These are phyloP conservation scores for Chaetoceros muelleri DNA, from an alignment of 108 stramenopile species.

Conservation along the genomic window DNA sequence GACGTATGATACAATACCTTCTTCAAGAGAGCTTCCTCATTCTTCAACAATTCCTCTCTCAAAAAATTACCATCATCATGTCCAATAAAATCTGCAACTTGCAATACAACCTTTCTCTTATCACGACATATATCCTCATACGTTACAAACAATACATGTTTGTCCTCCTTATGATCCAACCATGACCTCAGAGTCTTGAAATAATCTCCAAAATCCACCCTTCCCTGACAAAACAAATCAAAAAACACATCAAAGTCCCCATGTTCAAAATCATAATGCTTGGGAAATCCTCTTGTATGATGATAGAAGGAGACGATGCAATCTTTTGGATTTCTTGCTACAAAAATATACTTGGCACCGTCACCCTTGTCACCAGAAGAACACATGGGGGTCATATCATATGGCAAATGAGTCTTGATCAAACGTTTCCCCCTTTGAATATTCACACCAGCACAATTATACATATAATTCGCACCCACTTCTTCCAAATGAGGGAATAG, in stretches of 20 bases:
- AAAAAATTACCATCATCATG: conserved; percentile 11
- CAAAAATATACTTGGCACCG: conserved; percentile 34
- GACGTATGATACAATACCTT: conserved; percentile 35
- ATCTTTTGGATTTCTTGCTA: conserved; percentile 42
- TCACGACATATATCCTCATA: conserved; percentile 28
- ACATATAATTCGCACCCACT: conserved; percentile 28
- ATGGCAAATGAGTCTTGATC: conserved; percentile 42
- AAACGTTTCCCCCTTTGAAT: conserved; percentile 14
- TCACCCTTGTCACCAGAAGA: no score
- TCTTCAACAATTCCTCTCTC: conserved; percentile 10
- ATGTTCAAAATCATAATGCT: conserved; percentile 34
- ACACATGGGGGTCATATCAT: conserved; percentile 17
- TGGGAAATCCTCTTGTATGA: conserved; percentile 36
- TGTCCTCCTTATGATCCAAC: conserved; percentile 31
- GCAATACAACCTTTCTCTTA: conserved; percentile 19
- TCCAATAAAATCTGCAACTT: conserved; percentile 28
- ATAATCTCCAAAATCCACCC: conserved; percentile 38
- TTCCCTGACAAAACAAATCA: conserved; percentile 26
- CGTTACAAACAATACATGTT: conserved; percentile 30
- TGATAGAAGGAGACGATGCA: conserved; percentile 42
- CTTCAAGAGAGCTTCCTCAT: conserved; percentile 25
- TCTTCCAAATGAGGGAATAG: conserved; percentile 44
- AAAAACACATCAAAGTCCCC: conserved; percentile 40
- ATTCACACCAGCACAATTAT: conserved; percentile 10
- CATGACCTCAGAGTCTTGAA: conserved; percentile 23